These are phyloP conservation scores for Hypholoma fasciculare DNA, from an alignment of 768 basidiomycete species.

Conservation along the genomic window DNA sequence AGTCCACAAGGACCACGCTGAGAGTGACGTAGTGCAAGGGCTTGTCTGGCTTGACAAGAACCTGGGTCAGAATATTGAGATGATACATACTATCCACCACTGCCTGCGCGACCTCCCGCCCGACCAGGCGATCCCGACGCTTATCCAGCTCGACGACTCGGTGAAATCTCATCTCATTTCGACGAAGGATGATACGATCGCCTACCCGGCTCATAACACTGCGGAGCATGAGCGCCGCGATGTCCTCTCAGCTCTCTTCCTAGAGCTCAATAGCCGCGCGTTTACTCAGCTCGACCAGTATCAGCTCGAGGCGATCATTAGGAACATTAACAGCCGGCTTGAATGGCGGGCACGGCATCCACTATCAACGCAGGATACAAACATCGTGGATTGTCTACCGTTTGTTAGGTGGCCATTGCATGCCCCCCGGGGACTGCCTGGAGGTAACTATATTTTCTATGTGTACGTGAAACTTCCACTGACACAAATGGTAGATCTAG, in stretches of 20 bases:
- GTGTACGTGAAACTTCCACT: not conserved
- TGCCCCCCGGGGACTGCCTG: not conserved
- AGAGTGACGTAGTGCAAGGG: conserved; percentile 7
- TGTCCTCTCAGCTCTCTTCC: conserved; percentile 11
- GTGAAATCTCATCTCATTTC: conserved; percentile 3
- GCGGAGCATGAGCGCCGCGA: conserved; percentile 8
- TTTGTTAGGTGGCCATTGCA: conserved; percentile 9
- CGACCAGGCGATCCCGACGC: not conserved
- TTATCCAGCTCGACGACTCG: conserved; percentile 5
- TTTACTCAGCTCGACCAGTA: conserved; percentile 12
- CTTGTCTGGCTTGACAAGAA: conserved; percentile 16
- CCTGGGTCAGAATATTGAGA: conserved; percentile 12
- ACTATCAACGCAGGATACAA: not conserved
- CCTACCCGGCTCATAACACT: not conserved
- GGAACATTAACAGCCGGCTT: conserved; percentile 11
- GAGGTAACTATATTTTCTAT: not conserved
- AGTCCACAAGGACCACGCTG: not conserved
- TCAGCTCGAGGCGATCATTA: conserved; percentile 6
- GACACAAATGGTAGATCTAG: not conserved
- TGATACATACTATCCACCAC: conserved; percentile 10
- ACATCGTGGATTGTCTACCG: not conserved
- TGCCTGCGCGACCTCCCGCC: conserved; percentile 10
- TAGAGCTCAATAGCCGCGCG: conserved; percentile 11
- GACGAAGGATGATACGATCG: not conserved
- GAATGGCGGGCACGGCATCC: not conserved